phyloP scores from a whole-genome alignment of 2,329 filamentous ascomycete species.

The Epichloe sibirici region DNA sequence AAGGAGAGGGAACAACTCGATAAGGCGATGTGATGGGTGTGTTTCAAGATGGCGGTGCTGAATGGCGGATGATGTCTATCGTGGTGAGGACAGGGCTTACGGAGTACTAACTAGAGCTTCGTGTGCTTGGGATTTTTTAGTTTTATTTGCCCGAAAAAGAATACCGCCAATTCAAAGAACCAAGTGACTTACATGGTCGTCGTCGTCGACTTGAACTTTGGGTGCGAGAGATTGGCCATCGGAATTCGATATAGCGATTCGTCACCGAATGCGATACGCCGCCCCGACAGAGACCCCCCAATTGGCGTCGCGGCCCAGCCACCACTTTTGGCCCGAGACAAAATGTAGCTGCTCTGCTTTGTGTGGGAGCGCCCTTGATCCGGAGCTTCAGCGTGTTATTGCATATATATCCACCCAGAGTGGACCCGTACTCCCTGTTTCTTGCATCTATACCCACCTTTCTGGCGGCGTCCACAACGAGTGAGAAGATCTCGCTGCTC shows the following conservation, averaged over 20 bases:
- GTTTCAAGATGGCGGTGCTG: not conserved
- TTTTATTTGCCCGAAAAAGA: too few species aligned
- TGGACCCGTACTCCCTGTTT: not conserved
- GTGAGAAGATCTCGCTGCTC: conserved; percentile 9
- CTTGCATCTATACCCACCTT: not conserved
- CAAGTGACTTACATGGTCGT: too few species aligned
- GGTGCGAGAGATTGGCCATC: not conserved
- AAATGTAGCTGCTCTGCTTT: too few species aligned
- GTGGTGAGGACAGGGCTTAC: too few species aligned
- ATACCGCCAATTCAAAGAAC: too few species aligned
- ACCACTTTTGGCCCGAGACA: not conserved
- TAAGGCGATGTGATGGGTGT: not conserved
- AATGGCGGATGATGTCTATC: too few species aligned
- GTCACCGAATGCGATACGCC: not conserved
- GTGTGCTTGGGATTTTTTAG: too few species aligned
- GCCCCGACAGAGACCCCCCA: not conserved
- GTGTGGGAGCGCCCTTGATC: not conserved
- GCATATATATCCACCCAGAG: not conserved
- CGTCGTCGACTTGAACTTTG: too few species aligned
- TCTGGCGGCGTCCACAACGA: conserved; percentile 6
- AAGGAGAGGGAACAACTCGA: not conserved
- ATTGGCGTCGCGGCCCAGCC: not conserved
- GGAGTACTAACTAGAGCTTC: too few species aligned
- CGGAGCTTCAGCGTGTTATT: not conserved
- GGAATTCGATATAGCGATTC: not conserved